Conservation (phyloP, 495 filamentous ascomycete genomes). For the Aspergillus panamensis region DNA sequence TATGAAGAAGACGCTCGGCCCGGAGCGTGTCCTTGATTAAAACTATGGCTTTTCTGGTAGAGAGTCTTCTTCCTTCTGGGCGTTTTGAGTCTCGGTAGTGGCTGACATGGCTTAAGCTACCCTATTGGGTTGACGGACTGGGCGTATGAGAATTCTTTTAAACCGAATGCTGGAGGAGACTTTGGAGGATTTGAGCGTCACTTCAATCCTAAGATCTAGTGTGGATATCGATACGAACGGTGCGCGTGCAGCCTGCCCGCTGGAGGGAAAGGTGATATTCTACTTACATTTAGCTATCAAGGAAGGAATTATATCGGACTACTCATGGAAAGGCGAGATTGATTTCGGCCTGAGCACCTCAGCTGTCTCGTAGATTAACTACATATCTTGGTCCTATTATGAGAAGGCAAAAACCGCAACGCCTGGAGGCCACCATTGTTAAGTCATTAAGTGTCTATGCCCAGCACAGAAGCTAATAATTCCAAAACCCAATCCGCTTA, state of each 20-base stretch:
- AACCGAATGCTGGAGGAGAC: background rate
- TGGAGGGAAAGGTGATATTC: background rate
- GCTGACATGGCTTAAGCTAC: background rate
- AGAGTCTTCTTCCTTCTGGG: background rate
- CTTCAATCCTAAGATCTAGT: slow-evolving; percentile 8
- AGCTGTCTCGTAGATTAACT: too few species aligned
- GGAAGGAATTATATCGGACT: too few species aligned
- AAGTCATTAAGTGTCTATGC: background rate
- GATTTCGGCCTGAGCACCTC: too few species aligned
- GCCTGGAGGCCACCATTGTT: background rate
- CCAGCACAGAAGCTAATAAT: background rate
- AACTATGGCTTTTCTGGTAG: slow-evolving; percentile 8
- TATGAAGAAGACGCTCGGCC: slow-evolving; percentile 1
- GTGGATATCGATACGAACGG: too few species aligned
- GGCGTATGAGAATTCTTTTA: slow-evolving; percentile 7
- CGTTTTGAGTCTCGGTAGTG: background rate
- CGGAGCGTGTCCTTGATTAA: slow-evolving; percentile 7
- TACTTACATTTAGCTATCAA: too few species aligned
- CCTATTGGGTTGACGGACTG: slow-evolving; percentile 6
- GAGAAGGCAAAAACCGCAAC: too few species aligned
- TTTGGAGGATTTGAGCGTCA: slow-evolving; percentile 8
- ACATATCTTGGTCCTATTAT: too few species aligned
- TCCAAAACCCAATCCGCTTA: background rate
- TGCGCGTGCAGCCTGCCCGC: background rate
- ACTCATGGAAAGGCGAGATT: too few species aligned